These are phyloP conservation scores for Malassezia nana DNA, from an alignment of 1,284 basidiomycete species.

Conservation along the genomic window DNA sequence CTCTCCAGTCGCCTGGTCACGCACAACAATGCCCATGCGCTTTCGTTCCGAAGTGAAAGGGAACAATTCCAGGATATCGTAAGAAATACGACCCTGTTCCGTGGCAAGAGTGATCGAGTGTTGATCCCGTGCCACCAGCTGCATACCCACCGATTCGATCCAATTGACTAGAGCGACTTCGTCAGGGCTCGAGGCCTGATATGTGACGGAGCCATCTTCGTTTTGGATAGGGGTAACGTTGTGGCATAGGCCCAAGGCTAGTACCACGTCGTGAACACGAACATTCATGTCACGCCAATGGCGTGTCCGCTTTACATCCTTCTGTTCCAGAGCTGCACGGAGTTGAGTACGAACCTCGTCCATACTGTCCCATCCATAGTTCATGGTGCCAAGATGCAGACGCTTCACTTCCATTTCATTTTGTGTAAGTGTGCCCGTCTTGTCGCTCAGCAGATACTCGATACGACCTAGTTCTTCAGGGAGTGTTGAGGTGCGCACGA, in stretches of 20 bases:
- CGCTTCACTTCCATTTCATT: slow-evolving; percentile 99
- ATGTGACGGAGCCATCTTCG: slow-evolving; percentile 85
- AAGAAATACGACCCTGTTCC: slow-evolving; percentile 53
- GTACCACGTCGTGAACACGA: slow-evolving; percentile 82
- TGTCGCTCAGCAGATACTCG: slow-evolving; percentile 89
- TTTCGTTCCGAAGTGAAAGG: slow-evolving; percentile 96
- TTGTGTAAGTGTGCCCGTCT: slow-evolving; percentile 93
- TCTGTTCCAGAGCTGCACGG: slow-evolving; percentile 58
- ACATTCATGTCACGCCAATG: slow-evolving; percentile 90
- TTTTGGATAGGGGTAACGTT: slow-evolving; percentile 93
- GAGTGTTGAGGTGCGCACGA: slow-evolving; percentile 89
- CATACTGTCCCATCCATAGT: slow-evolving; percentile 92
- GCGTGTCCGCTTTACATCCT: slow-evolving; percentile 5
- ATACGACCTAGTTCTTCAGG: slow-evolving; percentile 94
- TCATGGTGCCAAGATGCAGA: slow-evolving; percentile 96
- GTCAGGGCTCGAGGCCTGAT: slow-evolving; percentile 96
- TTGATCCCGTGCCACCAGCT: slow-evolving; percentile 75
- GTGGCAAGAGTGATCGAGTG: slow-evolving; percentile 58
- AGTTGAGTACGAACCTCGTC: slow-evolving; percentile 90
- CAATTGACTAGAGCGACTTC: slow-evolving; percentile 98
- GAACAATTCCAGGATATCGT: slow-evolving; percentile 85
- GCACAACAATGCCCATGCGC: slow-evolving; percentile 94
- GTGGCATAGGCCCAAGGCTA: slow-evolving; percentile 88
- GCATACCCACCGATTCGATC: slow-evolving; percentile 88
- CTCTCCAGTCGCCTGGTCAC: slow-evolving; percentile 64